Conservation (phyloP, 2,329 filamentous ascomycete species). For the Nigrospora osmanthi region DNA sequence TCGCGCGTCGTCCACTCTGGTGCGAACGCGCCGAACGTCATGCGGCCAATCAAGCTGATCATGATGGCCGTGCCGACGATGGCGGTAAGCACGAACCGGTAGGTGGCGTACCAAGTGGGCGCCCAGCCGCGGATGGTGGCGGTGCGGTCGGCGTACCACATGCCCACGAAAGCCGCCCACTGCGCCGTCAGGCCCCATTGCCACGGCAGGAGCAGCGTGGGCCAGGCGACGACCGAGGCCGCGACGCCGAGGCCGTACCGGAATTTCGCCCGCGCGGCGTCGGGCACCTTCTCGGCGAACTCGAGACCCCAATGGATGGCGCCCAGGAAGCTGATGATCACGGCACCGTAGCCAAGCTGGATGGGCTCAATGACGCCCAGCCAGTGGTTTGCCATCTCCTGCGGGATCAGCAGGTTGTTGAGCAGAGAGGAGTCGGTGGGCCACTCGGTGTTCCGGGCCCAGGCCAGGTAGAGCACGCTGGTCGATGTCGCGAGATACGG, state of each 20-base stretch:
- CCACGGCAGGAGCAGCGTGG: slow-evolving; percentile 74
- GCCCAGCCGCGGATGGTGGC: slow-evolving; percentile 70
- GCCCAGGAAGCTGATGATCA: slow-evolving; percentile 89
- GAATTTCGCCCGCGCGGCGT: slow-evolving; percentile 55
- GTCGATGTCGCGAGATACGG: slow-evolving; percentile 82
- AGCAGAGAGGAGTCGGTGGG: slow-evolving; percentile 53
- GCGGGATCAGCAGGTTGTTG: slow-evolving; percentile 58
- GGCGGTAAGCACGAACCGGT: slow-evolving; percentile 88
- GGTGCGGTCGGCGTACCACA: slow-evolving; percentile 78
- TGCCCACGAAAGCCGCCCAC: slow-evolving; percentile 74
- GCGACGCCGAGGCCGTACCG: slow-evolving; percentile 79
- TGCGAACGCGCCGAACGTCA: slow-evolving; percentile 53
- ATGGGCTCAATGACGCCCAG: slow-evolving; percentile 75
- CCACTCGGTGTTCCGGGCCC: slow-evolving; percentile 66
- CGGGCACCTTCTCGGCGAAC: slow-evolving; percentile 63
- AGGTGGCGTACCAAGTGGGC: slow-evolving; percentile 78
- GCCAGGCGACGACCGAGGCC: slow-evolving; percentile 79
- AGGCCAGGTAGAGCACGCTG: slow-evolving; percentile 74
- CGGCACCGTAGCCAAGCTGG: slow-evolving; percentile 84
- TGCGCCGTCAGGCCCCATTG: slow-evolving; percentile 82
- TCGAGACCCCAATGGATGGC: slow-evolving; percentile 92
- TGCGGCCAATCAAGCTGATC: slow-evolving; percentile 71
- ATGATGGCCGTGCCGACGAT: slow-evolving; percentile 80
- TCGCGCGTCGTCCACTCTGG: slow-evolving; percentile 29
- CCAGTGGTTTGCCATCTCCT: slow-evolving; percentile 63